phyloP scores from a whole-genome alignment of 805 yeast species.

The Metschnikowia henanensis region DNA sequence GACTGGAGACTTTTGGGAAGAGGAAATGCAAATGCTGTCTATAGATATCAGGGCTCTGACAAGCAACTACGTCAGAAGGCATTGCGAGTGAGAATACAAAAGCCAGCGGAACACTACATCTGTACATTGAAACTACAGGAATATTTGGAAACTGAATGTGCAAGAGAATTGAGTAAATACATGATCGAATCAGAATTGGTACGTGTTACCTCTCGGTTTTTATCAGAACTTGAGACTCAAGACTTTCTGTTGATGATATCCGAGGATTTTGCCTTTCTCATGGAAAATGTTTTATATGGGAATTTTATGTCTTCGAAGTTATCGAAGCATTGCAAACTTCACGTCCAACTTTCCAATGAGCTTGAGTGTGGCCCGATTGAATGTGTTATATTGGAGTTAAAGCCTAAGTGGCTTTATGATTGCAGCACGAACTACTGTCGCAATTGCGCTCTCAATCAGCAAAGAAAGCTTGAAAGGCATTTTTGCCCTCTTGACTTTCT shows the following conservation, averaged over 20 bases:
- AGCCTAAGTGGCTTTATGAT: slow-evolving; percentile 23
- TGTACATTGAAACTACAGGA: slow-evolving; percentile 42
- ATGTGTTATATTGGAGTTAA: slow-evolving; percentile 16
- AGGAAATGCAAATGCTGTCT: slow-evolving; percentile 52
- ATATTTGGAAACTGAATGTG: slow-evolving; percentile 38
- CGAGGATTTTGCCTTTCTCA: slow-evolving; percentile 44
- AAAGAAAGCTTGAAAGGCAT: slow-evolving; percentile 15
- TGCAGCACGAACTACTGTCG: slow-evolving; percentile 16
- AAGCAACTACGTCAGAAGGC: slow-evolving; percentile 35
- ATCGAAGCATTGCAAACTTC: slow-evolving; percentile 39
- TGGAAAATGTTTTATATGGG: slow-evolving; percentile 42
- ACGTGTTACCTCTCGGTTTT: slow-evolving; percentile 31
- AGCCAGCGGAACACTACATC: slow-evolving; percentile 35
- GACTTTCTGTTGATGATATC: slow-evolving; percentile 32
- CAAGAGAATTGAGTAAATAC: slow-evolving; percentile 26
- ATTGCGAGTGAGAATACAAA: slow-evolving; percentile 36
- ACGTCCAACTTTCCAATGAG: slow-evolving; percentile 14
- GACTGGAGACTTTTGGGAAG: slow-evolving; percentile 48
- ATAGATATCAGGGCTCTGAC: slow-evolving; percentile 38
- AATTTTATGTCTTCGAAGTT: slow-evolving; percentile 26
- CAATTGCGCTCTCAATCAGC: slow-evolving; percentile 18
- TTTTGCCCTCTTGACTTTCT: slow-evolving; percentile 19
- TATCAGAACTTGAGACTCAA: slow-evolving; percentile 25
- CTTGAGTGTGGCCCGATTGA: neutral
- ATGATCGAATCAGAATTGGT: slow-evolving; percentile 35